Percentiles rank a stretch among this genome's conserved stretches.
phyloP scores from a whole-genome alignment of 192 early-diverging fungal species.

The Umbelopsis vinacea region DNA sequence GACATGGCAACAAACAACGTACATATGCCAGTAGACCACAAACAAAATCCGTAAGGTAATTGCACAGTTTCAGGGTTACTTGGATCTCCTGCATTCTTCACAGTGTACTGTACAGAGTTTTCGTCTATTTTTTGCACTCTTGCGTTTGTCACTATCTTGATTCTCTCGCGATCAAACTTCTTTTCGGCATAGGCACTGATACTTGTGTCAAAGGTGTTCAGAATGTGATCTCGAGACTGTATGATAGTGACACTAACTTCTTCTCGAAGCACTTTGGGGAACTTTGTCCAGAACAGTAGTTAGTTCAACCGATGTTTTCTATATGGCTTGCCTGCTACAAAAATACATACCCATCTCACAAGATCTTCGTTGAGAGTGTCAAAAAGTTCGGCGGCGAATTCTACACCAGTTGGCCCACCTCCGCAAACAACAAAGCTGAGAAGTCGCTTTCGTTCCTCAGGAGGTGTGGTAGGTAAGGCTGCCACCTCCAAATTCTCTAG shows the following conservation, averaged over 20 bases:
- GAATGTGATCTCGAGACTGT: slow-evolving; percentile 71
- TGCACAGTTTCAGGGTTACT: slow-evolving; percentile 32
- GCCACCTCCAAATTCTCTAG: slow-evolving; percentile 72
- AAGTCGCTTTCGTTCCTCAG: slow-evolving; percentile 61
- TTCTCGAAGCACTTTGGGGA: slow-evolving; percentile 61
- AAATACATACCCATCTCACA: slow-evolving; percentile 53
- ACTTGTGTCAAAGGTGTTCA: slow-evolving; percentile 71
- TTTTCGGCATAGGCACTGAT: slow-evolving; percentile 72
- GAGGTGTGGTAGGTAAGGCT: slow-evolving; percentile 59
- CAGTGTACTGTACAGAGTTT: slow-evolving; percentile 57
- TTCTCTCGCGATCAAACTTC: slow-evolving; percentile 63
- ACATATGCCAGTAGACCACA: slow-evolving; percentile 66
- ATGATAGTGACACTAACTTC: slow-evolving; percentile 65
- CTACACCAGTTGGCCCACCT: slow-evolving; percentile 73
- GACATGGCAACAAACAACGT: slow-evolving; percentile 16
- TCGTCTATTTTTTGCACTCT: slow-evolving; percentile 62
- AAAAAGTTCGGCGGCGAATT: slow-evolving; percentile 65
- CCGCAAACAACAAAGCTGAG: slow-evolving; percentile 76
- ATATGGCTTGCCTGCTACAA: too few relatives aligned
- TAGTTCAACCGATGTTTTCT: too few relatives aligned
- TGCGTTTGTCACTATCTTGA: slow-evolving; percentile 71
- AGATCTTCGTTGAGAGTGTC: slow-evolving; percentile 66
- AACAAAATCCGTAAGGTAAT: slow-evolving; percentile 52
- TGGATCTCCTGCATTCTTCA: slow-evolving; percentile 44
- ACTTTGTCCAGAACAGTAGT: slow-evolving; percentile 33